A percentile compares a stretch with the other conserved stretches of the same genome.
These are phyloP conservation scores for Arthrobotrys megalospora DNA, from an alignment of 2,329 filamentous ascomycete genomes.

Conservation along the genomic window DNA sequence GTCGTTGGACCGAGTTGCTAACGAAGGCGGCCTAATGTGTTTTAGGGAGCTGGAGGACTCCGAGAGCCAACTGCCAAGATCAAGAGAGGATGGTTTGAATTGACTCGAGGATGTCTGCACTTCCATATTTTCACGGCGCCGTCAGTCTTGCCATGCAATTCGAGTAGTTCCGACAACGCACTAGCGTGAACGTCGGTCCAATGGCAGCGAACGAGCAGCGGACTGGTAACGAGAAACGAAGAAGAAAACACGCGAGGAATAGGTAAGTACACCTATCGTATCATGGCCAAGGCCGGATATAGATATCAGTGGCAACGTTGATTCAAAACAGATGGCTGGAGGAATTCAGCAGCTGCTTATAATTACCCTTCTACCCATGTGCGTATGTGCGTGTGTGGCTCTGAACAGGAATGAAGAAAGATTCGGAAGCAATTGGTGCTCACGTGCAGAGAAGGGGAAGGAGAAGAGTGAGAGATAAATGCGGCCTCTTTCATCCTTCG, in stretches of 20 bases:
- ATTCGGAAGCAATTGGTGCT: constrained; percentile 18
- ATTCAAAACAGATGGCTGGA: constrained; percentile 29
- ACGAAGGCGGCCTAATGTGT: constrained; percentile 1
- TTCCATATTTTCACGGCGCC: constrained; percentile 42
- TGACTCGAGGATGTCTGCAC: constrained; percentile 14
- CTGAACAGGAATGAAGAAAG: constrained; percentile 22
- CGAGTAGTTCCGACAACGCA: constrained; percentile 43
- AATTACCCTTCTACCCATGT: constrained; percentile 18
- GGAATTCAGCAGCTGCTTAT: constrained; percentile 27
- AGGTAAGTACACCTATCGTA: constrained; percentile 7
- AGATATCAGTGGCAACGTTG: constrained; percentile 22
- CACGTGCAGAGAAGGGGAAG: constrained; percentile 17
- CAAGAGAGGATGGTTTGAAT: constrained; percentile 12
- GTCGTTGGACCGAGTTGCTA: background rate
- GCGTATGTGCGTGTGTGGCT: constrained; percentile 9
- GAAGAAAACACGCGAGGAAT: constrained; percentile 23
- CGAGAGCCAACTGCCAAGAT: constrained; percentile 25
- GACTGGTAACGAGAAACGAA: constrained; percentile 22
- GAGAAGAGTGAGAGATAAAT: constrained; percentile 20
- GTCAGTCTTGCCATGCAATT: constrained; percentile 31
- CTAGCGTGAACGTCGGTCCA: constrained; percentile 31
- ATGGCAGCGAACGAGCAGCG: background rate
- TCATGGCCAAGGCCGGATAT: constrained; percentile 27
- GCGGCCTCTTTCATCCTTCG: constrained; percentile 17
- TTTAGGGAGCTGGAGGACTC: constrained; percentile 40